Evolutionary conservation across 352 stramenopile genomes (phyloP).

Genomic region (Blastocystis sp.): DNA sequence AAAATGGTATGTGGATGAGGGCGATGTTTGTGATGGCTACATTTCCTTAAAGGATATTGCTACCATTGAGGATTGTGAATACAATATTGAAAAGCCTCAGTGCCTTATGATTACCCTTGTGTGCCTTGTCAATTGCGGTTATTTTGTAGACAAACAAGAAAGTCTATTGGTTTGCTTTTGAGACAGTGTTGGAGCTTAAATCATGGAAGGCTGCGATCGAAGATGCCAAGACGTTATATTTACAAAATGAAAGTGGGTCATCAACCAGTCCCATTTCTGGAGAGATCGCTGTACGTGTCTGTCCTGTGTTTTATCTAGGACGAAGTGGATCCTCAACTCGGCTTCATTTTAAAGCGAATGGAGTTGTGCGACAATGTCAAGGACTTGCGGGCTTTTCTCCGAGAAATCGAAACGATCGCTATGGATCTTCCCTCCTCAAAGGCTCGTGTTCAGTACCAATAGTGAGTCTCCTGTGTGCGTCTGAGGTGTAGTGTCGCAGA

Average conservation of each 20-base stretch:
- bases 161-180: slow-evolving; percentile 56
- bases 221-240: slow-evolving; percentile 46
- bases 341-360: slow-evolving; percentile 57
- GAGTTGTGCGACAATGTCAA: slow-evolving; percentile 61
- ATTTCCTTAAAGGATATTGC: slow-evolving; percentile 59
- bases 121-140: not conserved
- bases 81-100: slow-evolving; percentile 50
- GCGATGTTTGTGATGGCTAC: slow-evolving; percentile 10
- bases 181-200: slow-evolving; percentile 37
- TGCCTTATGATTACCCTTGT: slow-evolving; percentile 42
- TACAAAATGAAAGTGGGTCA: slow-evolving; percentile 9
- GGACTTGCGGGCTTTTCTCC: slow-evolving; percentile 49
- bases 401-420: slow-evolving; percentile 58
- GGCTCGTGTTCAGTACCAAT: slow-evolving; percentile 37
- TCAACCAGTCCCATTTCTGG: slow-evolving; percentile 21
- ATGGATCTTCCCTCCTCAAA: slow-evolving; percentile 59
- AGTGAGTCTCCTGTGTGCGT: not conserved
- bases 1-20: slow-evolving; percentile 41
- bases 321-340: slow-evolving; percentile 54
- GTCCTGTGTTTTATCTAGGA: not conserved
- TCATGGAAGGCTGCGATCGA: slow-evolving; percentile 58
- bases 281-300: not conserved
- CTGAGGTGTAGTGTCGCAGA: slow-evolving; percentile 16
- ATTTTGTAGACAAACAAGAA: slow-evolving; percentile 49
- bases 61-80: slow-evolving; percentile 34